Conservation (phyloP, 345 rosid genomes). For the Ceriops decandra region DNA sequence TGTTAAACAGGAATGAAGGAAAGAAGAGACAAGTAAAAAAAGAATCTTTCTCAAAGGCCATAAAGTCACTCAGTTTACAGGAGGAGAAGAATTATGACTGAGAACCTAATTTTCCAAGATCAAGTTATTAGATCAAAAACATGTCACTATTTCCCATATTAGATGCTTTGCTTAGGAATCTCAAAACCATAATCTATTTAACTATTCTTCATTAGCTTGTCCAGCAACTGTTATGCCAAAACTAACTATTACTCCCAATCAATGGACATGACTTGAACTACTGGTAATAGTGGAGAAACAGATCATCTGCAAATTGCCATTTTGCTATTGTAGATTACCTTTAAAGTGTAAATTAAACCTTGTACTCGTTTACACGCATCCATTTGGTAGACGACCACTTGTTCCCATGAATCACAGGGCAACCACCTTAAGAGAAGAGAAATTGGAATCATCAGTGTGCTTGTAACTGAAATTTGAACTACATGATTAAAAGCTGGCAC, state of each 20-base stretch:
- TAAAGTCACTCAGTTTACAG: not conserved
- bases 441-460: slow-evolving; percentile 5
- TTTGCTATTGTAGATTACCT: slow-evolving; percentile 30
- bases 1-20: not conserved
- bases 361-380: slow-evolving; percentile 78
- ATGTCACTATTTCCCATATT: not conserved
- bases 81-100: no score
- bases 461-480: slow-evolving; percentile 2
- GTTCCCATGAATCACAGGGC: slow-evolving; percentile 85
- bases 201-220: not conserved
- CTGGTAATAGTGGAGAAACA: not conserved
- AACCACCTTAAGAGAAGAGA: slow-evolving; percentile 60
- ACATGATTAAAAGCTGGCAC: not conserved
- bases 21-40: no score
- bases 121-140: no score
- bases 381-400: slow-evolving; percentile 99
- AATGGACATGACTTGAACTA: not conserved
- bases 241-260: not conserved
- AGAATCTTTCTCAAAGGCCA: no score
- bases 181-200: not conserved
- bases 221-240: not conserved
- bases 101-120: no score
- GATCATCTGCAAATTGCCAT: not conserved
- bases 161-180: not conserved
- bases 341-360: slow-evolving; percentile 30